phyloP scores from a whole-genome alignment of 441 rosid genomes.

The Bocquillonia castaneifolia region DNA sequence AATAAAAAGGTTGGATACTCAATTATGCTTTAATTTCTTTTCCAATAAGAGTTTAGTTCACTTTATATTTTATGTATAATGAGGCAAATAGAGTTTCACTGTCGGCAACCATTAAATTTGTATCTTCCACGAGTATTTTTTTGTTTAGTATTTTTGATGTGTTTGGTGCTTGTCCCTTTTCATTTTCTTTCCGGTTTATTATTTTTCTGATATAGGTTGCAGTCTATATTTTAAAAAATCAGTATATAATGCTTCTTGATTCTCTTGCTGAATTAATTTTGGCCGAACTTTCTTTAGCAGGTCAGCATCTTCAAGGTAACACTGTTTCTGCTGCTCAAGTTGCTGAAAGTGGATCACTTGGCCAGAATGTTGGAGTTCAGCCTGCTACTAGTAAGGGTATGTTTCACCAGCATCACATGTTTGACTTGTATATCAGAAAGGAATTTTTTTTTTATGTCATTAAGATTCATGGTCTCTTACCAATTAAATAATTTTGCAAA shows the following conservation, averaged over 20 bases:
- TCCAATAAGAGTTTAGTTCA: neutral
- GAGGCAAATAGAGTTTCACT: too few species aligned
- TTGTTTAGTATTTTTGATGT: too few species aligned
- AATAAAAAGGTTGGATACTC: neutral
- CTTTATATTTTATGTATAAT: neutral
- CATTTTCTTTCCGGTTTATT: too few species aligned
- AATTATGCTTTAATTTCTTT: neutral
- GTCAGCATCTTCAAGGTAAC: conserved; percentile 14
- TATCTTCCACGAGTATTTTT: too few species aligned
- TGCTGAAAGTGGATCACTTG: conserved; percentile 7
- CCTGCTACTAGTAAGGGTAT: conserved; percentile 14
- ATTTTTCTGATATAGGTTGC: too few species aligned
- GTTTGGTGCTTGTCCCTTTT: too few species aligned
- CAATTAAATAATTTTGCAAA: neutral
- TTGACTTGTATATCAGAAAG: neutral
- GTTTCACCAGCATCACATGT: neutral
- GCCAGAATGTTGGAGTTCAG: conserved; percentile 17
- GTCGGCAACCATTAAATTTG: too few species aligned
- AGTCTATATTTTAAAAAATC: neutral
- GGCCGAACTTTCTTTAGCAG: conserved; percentile 18
- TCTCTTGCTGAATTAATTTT: conserved; percentile 4
- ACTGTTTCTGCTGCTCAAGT: conserved; percentile 11
- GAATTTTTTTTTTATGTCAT: neutral
- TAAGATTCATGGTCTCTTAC: neutral
- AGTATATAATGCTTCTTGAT: neutral